Evolutionary conservation across 1,139 yeast species (phyloP).

Genomic region (Yamadazyma epiphylla): DNA sequence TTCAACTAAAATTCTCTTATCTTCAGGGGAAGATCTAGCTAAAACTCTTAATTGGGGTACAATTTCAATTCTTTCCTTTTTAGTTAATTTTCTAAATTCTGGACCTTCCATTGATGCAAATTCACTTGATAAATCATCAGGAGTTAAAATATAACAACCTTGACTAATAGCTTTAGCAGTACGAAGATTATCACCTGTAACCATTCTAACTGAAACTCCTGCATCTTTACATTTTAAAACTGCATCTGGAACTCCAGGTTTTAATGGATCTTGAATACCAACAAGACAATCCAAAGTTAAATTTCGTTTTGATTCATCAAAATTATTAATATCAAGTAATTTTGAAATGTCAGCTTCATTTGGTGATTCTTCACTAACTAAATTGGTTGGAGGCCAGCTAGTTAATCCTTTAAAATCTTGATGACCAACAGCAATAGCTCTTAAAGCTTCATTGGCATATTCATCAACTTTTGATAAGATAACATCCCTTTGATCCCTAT

Average conservation of each 20-base stretch:
- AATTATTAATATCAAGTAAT: constrained; percentile 28
- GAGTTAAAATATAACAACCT: constrained; percentile 74
- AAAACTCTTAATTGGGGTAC: constrained; percentile 77
- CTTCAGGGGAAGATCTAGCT: constrained; percentile 95
- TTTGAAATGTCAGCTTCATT: constrained; percentile 46
- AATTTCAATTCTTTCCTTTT: constrained; percentile 52
- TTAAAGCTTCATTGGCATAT: constrained; percentile 72
- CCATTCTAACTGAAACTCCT: constrained; percentile 95
- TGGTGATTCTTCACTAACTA: constrained; percentile 22
- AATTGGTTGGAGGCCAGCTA: constrained; percentile 65
- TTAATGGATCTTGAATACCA: constrained; percentile 92
- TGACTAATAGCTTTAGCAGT: constrained; percentile 90
- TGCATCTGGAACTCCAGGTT: constrained; percentile 87
- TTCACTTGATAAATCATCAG: constrained; percentile 49
- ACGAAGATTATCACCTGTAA: constrained; percentile 88
- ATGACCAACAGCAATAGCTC: constrained; percentile 85
- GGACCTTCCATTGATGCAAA: constrained; percentile 92
- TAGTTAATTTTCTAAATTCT: constrained; percentile 62
- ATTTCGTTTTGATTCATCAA: constrained; percentile 25
- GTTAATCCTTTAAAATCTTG: constrained; percentile 50
- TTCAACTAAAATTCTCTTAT: constrained; percentile 81
- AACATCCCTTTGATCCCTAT: constrained; percentile 29
- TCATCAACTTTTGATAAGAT: constrained; percentile 48
- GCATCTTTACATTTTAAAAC: constrained; percentile 82
- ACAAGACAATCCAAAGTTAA: constrained; percentile 66